A percentile compares a stretch with the other conserved stretches of the same genome.
These are phyloP conservation scores for Candida silvatica DNA, from an alignment of 805 yeast genomes.

Conservation along the genomic window DNA sequence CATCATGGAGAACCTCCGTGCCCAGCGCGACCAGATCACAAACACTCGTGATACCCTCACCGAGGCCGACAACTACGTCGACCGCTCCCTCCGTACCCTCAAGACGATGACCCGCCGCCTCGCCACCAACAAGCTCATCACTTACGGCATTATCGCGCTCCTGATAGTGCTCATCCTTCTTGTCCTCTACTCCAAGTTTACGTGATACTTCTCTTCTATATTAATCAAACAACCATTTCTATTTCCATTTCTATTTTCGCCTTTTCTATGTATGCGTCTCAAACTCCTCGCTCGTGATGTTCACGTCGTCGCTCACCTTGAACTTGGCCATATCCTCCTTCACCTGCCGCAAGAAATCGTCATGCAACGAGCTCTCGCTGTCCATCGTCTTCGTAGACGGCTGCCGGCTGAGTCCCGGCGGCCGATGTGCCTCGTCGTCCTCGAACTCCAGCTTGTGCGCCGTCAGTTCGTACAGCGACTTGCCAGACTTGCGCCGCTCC, in stretches of 20 bases:
- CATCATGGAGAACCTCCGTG: slow-evolving; percentile 77
- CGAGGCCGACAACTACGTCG: slow-evolving; percentile 92
- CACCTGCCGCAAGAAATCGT: slow-evolving; percentile 31
- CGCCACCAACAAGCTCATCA: slow-evolving; percentile 84
- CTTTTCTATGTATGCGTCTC: slow-evolving; percentile 29
- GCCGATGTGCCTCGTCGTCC: slow-evolving; percentile 41
- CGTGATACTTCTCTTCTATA: slow-evolving; percentile 25
- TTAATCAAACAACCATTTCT: neutral
- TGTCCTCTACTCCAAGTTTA: slow-evolving; percentile 77
- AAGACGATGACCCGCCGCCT: slow-evolving; percentile 87
- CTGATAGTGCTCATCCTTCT: slow-evolving; percentile 72
- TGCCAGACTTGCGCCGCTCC: slow-evolving; percentile 65
- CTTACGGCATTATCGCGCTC: slow-evolving; percentile 87
- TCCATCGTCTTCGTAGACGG: slow-evolving; percentile 16
- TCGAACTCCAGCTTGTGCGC: slow-evolving; percentile 58
- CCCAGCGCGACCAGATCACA: slow-evolving; percentile 87
- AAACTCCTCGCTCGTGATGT: slow-evolving; percentile 46
- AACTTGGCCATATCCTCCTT: slow-evolving; percentile 32
- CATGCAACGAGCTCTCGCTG: slow-evolving; percentile 15
- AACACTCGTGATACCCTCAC: slow-evolving; percentile 79
- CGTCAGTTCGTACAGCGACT: slow-evolving; percentile 60
- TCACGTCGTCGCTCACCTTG: slow-evolving; percentile 28
- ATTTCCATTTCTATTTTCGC: neutral
- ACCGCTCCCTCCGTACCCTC: slow-evolving; percentile 77
- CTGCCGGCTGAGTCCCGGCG: slow-evolving; percentile 23